Conservation (phyloP, 257 asterid genomes). For the Solanum tarijense region DNA sequence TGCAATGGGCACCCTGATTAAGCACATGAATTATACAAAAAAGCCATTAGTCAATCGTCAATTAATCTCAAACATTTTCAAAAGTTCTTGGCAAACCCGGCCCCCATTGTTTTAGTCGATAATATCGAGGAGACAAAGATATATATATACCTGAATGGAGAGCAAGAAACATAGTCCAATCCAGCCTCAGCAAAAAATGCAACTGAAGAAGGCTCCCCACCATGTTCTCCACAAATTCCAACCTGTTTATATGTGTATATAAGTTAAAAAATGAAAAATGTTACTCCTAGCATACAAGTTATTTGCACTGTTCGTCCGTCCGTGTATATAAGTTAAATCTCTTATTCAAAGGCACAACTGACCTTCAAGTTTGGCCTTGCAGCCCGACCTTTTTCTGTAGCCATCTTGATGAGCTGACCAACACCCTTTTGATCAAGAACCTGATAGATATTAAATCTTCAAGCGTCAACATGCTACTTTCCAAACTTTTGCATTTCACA, state of each 20-base stretch:
- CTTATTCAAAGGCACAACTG: neutral
- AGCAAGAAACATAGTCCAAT: constrained; percentile 89
- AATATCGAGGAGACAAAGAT: neutral
- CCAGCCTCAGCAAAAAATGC: constrained; percentile 89
- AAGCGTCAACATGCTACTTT: neutral
- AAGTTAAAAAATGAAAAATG: neutral
- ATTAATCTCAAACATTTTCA: neutral
- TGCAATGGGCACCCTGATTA: constrained; percentile 82
- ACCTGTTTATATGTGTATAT: constrained; percentile 28
- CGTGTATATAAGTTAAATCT: neutral
- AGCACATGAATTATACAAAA: neutral
- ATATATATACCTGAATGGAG: constrained; percentile 68
- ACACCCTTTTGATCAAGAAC: constrained; percentile 95
- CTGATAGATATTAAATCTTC: constrained; percentile 12
- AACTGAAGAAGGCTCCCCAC: constrained; percentile 95
- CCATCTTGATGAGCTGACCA: constrained; percentile 87
- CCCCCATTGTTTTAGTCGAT: neutral
- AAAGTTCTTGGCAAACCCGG: neutral
- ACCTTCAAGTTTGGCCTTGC: constrained; percentile 91
- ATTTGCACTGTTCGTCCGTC: neutral
- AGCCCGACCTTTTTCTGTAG: constrained; percentile 84
- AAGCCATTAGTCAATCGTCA: neutral
- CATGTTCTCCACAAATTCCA: constrained; percentile 94
- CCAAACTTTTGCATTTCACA: neutral
- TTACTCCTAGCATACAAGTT: neutral